Evolutionary conservation across 179 eudicot genomes (phyloP), one percentile per base, ranked within the genome.

Genomic region (Drosera spatulata): DNA sequence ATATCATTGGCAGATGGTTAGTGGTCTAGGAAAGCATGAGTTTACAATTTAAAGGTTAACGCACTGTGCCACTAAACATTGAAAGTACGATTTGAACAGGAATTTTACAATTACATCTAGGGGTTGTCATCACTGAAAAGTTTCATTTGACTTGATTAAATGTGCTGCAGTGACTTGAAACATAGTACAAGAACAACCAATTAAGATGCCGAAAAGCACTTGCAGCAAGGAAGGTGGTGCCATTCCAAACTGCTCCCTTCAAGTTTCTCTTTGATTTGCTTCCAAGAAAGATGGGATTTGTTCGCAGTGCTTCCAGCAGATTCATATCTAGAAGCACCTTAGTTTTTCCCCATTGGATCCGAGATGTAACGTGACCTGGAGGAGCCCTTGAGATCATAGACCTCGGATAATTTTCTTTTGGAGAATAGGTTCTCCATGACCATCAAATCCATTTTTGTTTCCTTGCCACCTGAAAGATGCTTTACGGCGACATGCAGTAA

Each of bases 161-260:
- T 10, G 45, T 15, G 7, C 2, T 41, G 11, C 33, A 42, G 5
- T 44, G 7, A 51, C 50, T 42, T 5, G 46, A 43, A 33, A 41
- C 10, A 2, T 48, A 47, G 38, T 12, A 4, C 8, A 57, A 4
- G 10, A 57, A n/a, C 9, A n/a, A n/a, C n/a, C n/a, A n/a, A n/a
- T n/a, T 39, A 41, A 38, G 14, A 10, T 40, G 55, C 22, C 14
- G 45, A n/a, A 55, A 61, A 64, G 52, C 40, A 65, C 86, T 78
- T 83, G 90, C 99, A 70, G 99, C 99, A 59, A 94, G 70, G 69
- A 94, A 94, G 39, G 91, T 77, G 15, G 99, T 83, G 69, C 90
- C 99, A 40, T 94, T 94, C 99, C 99, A 94, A 60, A 94, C 84
- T 57, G 96, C 96, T 66, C 99, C 81, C 77, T 93, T 95, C 49